Base-by-base conservation (phyloP, 768 basidiomycete species). In the Pluteus cervinus region DNA sequence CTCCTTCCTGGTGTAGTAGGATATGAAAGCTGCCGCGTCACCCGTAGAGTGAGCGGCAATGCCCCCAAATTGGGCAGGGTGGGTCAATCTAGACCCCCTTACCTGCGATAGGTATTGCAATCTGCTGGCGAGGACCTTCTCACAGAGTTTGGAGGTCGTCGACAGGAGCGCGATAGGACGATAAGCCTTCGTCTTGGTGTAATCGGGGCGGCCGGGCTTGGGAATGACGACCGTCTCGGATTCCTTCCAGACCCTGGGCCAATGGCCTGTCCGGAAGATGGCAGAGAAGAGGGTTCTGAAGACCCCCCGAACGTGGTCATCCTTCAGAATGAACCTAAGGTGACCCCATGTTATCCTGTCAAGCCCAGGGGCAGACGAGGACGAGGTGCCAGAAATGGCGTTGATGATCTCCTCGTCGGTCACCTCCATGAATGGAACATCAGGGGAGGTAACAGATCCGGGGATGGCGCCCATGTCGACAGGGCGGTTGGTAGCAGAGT, bases 11-110 rank as follows among this genome's bases (percentile, higher is more conserved):
- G 29, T 25, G 8, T 21, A 11, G 14, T 37, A 25, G 11, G 28
- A 22, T 11, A 42, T 18, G 21, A 26, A 22, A 12, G 30, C 23
- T 17, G 23, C 41, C 7, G 41, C 41, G 21, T 42, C 36, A 9
- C 20, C 28, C 11, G 28, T 29, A 16, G 35, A 26, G 7, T 28
- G 9, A 11, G 28, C n/a, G 9, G 20, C 8, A 18, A 29, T n/a
- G 3, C 41, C 36, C 3, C 41, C 36, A 16, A 39, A 39, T 22
- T 42, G 41, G 16, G 29, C 29, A 8, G 41, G 22, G 26, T 39
- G 36, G 24, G 37, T 15, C 5, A 42, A 20, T n/a, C n/a, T n/a
- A n/a, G n/a, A n/a, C n/a, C 11, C 25, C 9, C 2, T 7, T 26
- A 26, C 12, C 16, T 11, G 10, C 3, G 36, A 34, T 11, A 37